Base-by-base conservation (phyloP, 208 protist species). In the Trypanosomatidae sp. region DNA sequence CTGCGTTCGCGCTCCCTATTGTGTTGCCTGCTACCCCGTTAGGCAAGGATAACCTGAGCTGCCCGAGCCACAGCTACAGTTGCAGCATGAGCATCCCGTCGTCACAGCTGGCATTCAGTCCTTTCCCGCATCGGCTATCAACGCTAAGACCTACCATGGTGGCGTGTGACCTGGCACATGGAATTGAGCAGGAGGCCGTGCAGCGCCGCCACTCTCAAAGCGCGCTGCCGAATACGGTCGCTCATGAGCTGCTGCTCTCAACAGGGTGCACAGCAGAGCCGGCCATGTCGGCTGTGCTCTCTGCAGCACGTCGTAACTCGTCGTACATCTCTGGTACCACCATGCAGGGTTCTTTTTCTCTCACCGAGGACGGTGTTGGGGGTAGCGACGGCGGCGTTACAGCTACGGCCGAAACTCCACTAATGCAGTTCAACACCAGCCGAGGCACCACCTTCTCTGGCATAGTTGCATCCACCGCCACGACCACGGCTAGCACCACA, bases 331-430 rank as follows among this genome's bases (percentile, higher is more conserved):
- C 25, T 25, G 44, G 39, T 1, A 22, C 19, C 25, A 53, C 15
- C 46, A 30, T 53, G 64, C 64, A n/a, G 8, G 28, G 43, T 13
- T 68, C 25, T 25, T 53, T 53, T 30, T 68, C 25, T 8, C 28
- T 36, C 15, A 53, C 13, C 12, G 64, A 53, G 12, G 44, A 39
- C 44, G 41, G 64, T 39, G 44, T 19, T 15, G 64, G 30, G 28
- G 39, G 64, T 46, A 68, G 43, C 64, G 44, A 68, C 8, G 64
- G 64, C 4, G 28, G 64, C 43, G 64, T 28, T n/a, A 68, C 64
- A 30, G 44, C 44, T n/a, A 53, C 44, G 64, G n/a, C 44, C 1
- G 64, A 53, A 1, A 36, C 64, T 12, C 43, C 64, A 30, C 28
- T 53, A 13, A 68, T 53, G 64, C 64, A 10, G 44, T 53, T 46